phyloP scores from a whole-genome alignment of 257 asterid genomes.

The Rehmannia glutinosa region DNA sequence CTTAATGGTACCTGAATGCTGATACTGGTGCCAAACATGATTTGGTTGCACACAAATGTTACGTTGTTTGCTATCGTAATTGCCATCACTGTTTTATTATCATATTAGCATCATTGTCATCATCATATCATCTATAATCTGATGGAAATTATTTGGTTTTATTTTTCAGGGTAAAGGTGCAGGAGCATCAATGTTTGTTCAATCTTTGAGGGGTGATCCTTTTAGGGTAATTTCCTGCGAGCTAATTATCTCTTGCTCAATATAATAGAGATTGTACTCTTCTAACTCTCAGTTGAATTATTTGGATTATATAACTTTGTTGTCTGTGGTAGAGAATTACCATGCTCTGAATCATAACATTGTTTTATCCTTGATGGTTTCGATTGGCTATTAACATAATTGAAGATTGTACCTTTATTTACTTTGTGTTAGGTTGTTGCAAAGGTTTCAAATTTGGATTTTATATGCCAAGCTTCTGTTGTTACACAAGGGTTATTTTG shows the following conservation, averaged over 20 bases:
- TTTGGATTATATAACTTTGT: background rate
- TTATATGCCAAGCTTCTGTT: background rate
- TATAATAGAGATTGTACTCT: background rate
- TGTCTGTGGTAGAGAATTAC: background rate
- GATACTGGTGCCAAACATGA: no score
- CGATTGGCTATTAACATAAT: background rate
- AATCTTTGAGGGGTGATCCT: conserved; percentile 93
- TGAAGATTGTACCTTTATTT: background rate
- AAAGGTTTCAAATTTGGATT: background rate
- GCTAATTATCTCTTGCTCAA: background rate
- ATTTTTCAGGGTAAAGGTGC: conserved; percentile 77
- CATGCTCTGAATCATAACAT: background rate
- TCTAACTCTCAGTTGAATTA: conserved; percentile 7
- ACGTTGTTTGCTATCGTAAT: no score
- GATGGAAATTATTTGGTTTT: conserved; percentile 7
- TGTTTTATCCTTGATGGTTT: conserved; percentile 5
- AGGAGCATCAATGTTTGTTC: conserved; percentile 90
- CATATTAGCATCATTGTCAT: background rate
- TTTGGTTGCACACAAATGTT: no score
- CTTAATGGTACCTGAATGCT: no score
- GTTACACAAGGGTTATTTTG: background rate
- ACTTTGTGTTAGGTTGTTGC: background rate
- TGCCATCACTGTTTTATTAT: background rate
- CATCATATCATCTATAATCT: background rate
- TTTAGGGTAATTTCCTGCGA: conserved; percentile 54